Evolutionary conservation across 2,329 filamentous ascomycete species (phyloP), one percentile per base, ranked within the genome.

Genomic region (Rachicladosporium sp.): DNA sequence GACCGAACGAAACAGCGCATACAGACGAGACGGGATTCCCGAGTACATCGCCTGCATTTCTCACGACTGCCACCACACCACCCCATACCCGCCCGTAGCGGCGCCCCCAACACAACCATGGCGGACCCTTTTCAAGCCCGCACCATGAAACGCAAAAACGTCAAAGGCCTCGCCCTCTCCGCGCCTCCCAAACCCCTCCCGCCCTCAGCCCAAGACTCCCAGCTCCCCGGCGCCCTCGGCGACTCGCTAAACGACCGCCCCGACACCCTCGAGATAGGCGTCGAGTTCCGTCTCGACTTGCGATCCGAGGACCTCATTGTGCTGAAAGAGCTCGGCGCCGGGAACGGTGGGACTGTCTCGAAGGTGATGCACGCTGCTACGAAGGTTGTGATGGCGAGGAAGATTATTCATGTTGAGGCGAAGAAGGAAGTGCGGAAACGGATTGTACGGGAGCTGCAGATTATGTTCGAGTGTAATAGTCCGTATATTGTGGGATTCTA

Each of bases 111-210:
- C 40, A 11, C 31, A 47, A 51, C 15, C 45, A 60, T 59, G 56
- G 78, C 78, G 71, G 68, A 79, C 57, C 63, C 66, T 40, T 78
- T 80, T 63, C 73, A 77, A 60, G 68, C 73, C 42, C 70, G 74
- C 59, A 93, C 91, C 46, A 82, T 98, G 80, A 96, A 95, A 79
- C 82, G 89, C 72, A 95, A 96, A 76, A 98, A 98, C 62, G 82
- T 93, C 64, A 96, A 96, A 69, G 89, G 88, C 30, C 80, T 98
- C 37, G 88, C 87, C 50, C 71, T 98, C 58, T 88, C 78, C 55
- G 79, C 84, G 36, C 78, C 82, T 15, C 80, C 85, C 32, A 85
- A 86, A 48, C 56, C 69, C 46, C 69, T 76, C 36, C 76, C 79
- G 40, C 79, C 84, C 23, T 80, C 84, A 34, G 82, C 86, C 53